Evolutionary conservation across 352 stramenopile species (phyloP), one percentile per base, ranked within the genome.

Genomic region (Phytophthora chlamydospora): DNA sequence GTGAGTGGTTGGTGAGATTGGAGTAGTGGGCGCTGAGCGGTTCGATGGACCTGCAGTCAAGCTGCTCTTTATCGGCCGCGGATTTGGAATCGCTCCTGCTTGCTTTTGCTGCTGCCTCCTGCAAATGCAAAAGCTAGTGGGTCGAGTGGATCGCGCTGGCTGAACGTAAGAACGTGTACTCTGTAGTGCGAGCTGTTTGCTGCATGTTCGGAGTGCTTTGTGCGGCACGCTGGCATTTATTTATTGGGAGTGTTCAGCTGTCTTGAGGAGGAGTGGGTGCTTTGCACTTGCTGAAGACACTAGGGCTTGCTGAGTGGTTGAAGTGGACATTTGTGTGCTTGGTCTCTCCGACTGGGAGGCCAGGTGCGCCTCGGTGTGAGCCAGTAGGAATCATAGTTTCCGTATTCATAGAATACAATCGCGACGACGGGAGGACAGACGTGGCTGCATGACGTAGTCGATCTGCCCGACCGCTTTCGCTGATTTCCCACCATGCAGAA

Each of bases 1-100:
- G 35, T 24, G 45, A 45, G 44, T 36, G 17, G 6, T 42, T 11
- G 45, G 27, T 56, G 31, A 19, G 46, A 44, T 50, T 47, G 29
- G 52, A 48, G 33, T 50, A 38, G 49, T 51, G 33, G 21, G 41
- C 41, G n/a, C 42, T 35, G 48, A 68, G 34, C 10, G 21, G 24
- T 58, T 57, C 17, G 9, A 62, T 69, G 58, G 50, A 80, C 27
- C 57, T 89, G 54, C 58, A 79, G 58, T 17, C 55, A 6, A 75
- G 77, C 50, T 75, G 68, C 34, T 51, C 38, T 60, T 44, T 24
- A 27, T 38, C 43, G 50, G 21, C 59, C 32, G 36, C 42, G 42
- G 32, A 38, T 48, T 58, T 62, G 39, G 31, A 65, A 16, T 63
- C 36, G 38, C 8, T 16, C 33, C 41, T 50, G 14, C 44, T 63